These are phyloP conservation scores for Perilla frutescens DNA, from an alignment of 257 asterid genomes.

Conservation along the genomic window DNA sequence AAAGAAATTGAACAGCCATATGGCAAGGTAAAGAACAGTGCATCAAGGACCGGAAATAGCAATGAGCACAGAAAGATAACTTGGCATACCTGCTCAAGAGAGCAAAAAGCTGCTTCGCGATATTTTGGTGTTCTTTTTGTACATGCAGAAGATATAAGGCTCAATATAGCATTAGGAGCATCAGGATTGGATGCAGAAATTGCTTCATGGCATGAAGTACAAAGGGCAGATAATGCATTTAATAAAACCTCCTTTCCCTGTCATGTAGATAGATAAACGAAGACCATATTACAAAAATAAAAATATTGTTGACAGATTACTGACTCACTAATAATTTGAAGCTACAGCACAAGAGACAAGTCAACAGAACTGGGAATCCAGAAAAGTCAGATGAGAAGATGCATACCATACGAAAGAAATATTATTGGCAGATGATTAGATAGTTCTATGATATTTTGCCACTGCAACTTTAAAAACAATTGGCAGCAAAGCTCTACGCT, in stretches of 20 bases:
- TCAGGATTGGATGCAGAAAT: conserved; percentile 70
- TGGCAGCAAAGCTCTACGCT: conserved; percentile 4
- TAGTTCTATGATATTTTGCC: conserved; percentile 17
- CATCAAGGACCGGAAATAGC: conserved; percentile 19
- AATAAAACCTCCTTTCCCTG: conserved; percentile 96
- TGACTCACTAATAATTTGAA: conserved; percentile 16
- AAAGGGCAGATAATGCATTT: conserved; percentile 80
- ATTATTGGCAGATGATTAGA: conserved; percentile 7
- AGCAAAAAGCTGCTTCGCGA: conserved; percentile 90
- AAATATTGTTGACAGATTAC: conserved; percentile 13
- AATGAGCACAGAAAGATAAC: conserved; percentile 21
- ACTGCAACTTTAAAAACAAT: conserved; percentile 1
- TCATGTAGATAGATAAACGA: conserved; percentile 32
- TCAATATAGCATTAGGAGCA: conserved; percentile 73
- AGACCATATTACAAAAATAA: conserved; percentile 6
- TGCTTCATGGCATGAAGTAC: conserved; percentile 74
- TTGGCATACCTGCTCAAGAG: conserved; percentile 88
- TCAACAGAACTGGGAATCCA: conserved; percentile 25
- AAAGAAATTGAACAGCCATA: conserved; percentile 13
- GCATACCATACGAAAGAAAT: conserved; percentile 19
- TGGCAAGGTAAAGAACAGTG: conserved; percentile 12
- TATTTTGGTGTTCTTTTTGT: conserved; percentile 73
- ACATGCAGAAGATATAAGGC: conserved; percentile 77
- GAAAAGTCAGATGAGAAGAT: conserved; percentile 20
- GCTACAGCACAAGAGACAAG: conserved; percentile 26